phyloP scores from a whole-genome alignment of 148 eudicot genomes.

The Chenopodium quinoa region DNA sequence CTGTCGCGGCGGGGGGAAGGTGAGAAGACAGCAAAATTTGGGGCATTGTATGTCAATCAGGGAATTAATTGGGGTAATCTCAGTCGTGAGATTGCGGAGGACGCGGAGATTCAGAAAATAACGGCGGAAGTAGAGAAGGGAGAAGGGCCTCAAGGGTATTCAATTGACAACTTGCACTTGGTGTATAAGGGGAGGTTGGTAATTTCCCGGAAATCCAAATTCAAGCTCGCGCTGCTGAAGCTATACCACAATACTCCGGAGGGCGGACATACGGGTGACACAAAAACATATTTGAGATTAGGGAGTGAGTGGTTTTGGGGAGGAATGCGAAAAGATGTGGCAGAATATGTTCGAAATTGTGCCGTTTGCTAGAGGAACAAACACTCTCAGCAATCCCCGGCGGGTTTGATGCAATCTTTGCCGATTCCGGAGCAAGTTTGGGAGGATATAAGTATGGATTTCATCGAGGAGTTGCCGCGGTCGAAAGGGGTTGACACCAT shows the following conservation, averaged over 20 bases:
- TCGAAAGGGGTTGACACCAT: neutral
- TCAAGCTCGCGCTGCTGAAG: no score
- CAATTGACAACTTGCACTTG: no score
- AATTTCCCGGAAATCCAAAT: no score
- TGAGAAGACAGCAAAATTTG: neutral
- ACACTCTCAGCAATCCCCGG: neutral
- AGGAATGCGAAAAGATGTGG: neutral
- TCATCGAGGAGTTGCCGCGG: neutral
- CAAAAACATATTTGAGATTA: no score
- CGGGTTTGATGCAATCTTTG: neutral
- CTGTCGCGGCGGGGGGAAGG: neutral
- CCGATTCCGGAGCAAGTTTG: neutral
- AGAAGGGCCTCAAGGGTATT: no score
- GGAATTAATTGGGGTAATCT: neutral
- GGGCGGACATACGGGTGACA: no score
- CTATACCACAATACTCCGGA: no score
- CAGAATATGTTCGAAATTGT: neutral
- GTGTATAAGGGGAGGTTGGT: no score
- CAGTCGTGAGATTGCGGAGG: no score
- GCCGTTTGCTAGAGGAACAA: neutral
- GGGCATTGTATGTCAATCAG: neutral
- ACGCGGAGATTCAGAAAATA: no score
- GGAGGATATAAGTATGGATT: neutral
- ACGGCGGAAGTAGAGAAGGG: no score
- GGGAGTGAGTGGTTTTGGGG: no score